These are phyloP conservation scores for Alternaria tenuissima DNA, from an alignment of 2,329 filamentous ascomycete species.

Conservation along the genomic window DNA sequence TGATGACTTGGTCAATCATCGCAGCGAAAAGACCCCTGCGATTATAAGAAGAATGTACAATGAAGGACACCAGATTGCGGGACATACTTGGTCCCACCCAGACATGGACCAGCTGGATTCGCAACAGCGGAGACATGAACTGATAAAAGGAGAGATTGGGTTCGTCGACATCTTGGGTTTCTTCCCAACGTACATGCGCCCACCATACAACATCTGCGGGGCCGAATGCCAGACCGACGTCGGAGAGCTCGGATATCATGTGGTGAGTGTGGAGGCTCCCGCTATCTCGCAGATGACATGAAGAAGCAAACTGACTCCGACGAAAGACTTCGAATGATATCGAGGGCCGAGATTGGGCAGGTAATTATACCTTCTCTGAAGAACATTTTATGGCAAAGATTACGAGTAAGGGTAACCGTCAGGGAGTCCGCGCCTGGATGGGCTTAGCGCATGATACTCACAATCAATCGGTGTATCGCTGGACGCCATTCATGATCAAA, in stretches of 20 bases:
- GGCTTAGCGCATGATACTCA: conserved; percentile 8
- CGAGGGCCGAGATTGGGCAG: conserved; percentile 2
- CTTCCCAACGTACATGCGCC: conserved; percentile 62
- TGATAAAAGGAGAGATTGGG: conserved; percentile 62
- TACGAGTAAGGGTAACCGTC: background rate
- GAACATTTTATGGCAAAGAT: background rate
- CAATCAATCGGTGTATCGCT: conserved; percentile 5
- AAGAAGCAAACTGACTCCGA: background rate
- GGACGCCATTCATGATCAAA: conserved; percentile 11
- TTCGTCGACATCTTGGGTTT: conserved; percentile 56
- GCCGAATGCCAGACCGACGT: conserved; percentile 47
- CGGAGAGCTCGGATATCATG: conserved; percentile 59
- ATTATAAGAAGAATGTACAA: conserved; percentile 58
- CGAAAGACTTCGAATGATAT: conserved; percentile 6
- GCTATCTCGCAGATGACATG: background rate
- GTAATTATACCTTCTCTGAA: conserved; percentile 5
- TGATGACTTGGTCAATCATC: conserved; percentile 53
- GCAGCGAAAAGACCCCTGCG: conserved; percentile 47
- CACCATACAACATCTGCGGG: conserved; percentile 56
- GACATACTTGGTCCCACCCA: conserved; percentile 57
- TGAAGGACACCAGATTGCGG: conserved; percentile 63
- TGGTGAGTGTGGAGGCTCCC: conserved; percentile 32
- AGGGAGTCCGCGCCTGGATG: conserved; percentile 1
- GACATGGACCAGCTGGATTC: background rate
- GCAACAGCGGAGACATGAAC: conserved; percentile 49